A percentile compares a stretch with the other conserved stretches of the same genome.
Evolutionary conservation across 257 asterid genomes (phyloP).

Genomic region (Gardenia jasminoides): DNA sequence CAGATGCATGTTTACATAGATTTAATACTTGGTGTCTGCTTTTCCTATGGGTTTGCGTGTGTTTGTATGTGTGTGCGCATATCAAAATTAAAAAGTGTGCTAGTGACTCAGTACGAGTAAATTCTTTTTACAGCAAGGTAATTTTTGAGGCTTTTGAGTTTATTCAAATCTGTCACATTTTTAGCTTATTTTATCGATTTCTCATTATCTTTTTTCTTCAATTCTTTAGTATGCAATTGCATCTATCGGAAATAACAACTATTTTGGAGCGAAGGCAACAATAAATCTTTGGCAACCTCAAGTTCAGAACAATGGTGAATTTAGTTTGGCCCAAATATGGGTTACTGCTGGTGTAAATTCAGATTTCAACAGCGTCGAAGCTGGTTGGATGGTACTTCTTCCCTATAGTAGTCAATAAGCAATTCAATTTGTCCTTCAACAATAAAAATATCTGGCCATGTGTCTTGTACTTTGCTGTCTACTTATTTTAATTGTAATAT

Average conservation of each 20-base stretch:
- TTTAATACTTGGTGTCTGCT: no score
- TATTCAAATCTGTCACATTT: slow-evolving; percentile 3
- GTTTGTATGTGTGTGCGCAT: no score
- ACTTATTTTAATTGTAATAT: background rate
- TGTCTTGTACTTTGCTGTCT: no score
- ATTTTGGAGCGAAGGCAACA: slow-evolving; percentile 26
- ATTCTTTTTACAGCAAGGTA: background rate
- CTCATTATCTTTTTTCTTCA: slow-evolving; percentile 37
- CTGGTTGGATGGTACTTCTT: slow-evolving; percentile 23
- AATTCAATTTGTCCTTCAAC: no score
- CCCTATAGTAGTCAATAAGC: no score
- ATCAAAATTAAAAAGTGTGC: no score
- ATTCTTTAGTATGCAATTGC: slow-evolving; percentile 64
- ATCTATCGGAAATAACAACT: background rate
- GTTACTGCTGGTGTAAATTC: slow-evolving; percentile 8
- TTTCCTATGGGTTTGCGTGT: background rate
- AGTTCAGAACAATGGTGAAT: slow-evolving; percentile 10
- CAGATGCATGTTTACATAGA: no score
- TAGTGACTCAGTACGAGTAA: no score
- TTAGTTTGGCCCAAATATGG: slow-evolving; percentile 32
- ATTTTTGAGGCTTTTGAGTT: background rate
- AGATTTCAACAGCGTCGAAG: slow-evolving; percentile 24
- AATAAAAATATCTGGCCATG: no score
- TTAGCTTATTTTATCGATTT: background rate
- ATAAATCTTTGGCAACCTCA: slow-evolving; percentile 27